Evolutionary conservation across 208 protist species (phyloP), one percentile per base, ranked within the genome.

Genomic region (Leishmania martiniquensis): DNA sequence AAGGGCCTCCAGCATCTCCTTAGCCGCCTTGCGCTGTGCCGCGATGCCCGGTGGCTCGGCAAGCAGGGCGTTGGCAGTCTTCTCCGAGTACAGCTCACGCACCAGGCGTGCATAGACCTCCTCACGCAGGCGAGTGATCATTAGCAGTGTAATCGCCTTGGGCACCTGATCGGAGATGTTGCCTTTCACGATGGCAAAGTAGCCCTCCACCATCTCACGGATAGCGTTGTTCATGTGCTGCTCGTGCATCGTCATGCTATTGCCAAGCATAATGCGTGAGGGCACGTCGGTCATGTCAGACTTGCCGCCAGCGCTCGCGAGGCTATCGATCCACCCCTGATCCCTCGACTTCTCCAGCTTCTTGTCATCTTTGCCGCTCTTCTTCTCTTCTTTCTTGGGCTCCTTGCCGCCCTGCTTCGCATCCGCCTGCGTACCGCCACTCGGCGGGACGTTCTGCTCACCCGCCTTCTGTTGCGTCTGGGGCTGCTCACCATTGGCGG

Each of bases 141-240:
- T 94, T 68, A 99, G 99, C 74, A 99, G 92, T 73, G 99, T 99
- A 70, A 99, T 99, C 34, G 97, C 93, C 89, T 99, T 99, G 55
- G 99, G 99, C 12, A 99, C 97, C 76, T 96, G 90, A 80, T 99
- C 99, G 54, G 90, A 77, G 32, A 99, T 89, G 88, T 94, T 97
- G 55, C 91, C 92, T 82, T 97, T 95, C 59, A 98, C 90, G 80
- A 98, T 97, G 10, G 78, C 77, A 65, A 98, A 98, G 87, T 99
- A 98, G 45, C 92, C 92, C 85, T 96, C 93, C 69, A 98, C 92
- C 91, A 98, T 97, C 76, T 96, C 91, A 22, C 92, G 89, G 52
- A 97, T 94, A 45, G 89, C 89, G 78, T 87, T 89, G 86, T 98
- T 91, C 81, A 96, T 93, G 72, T 86, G 82, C 82, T 92, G 82